Conservation (phyloP, 805 yeast species). For the Myxozyma lipomycoides region DNA sequence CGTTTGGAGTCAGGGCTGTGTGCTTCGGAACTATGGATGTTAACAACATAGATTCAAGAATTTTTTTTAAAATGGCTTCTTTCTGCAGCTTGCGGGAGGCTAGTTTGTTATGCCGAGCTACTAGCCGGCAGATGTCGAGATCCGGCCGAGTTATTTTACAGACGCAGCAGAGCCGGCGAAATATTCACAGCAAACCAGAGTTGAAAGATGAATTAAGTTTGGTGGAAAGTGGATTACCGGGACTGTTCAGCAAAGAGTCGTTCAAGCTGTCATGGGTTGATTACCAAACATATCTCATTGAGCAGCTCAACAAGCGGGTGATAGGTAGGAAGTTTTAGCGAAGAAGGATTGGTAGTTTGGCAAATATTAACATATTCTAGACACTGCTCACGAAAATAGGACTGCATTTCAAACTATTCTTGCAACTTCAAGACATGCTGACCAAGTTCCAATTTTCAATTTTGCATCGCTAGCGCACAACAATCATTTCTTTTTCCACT, state of each 20-base stretch:
- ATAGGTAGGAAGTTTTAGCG: slow-evolving; percentile 19
- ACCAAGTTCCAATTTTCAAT: slow-evolving; percentile 70
- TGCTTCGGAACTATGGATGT: no score
- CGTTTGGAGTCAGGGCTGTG: no score
- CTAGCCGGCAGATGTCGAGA: no score
- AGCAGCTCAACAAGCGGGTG: slow-evolving; percentile 25
- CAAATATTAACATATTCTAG: slow-evolving; percentile 44
- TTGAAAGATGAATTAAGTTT: slow-evolving; percentile 44
- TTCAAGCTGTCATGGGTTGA: slow-evolving; percentile 75
- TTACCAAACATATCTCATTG: slow-evolving; percentile 59
- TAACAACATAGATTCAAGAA: no score
- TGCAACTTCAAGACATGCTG: slow-evolving; percentile 62
- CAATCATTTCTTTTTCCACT: slow-evolving; percentile 73
- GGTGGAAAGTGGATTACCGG: slow-evolving; percentile 52
- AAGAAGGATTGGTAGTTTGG: slow-evolving; percentile 34
- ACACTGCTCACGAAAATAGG: slow-evolving; percentile 65
- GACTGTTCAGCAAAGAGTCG: slow-evolving; percentile 61
- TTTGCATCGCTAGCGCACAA: slow-evolving; percentile 88
- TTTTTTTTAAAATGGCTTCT: neutral
- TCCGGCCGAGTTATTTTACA: no score
- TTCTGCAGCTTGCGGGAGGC: neutral
- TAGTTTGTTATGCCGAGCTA: neutral
- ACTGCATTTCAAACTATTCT: slow-evolving; percentile 32
- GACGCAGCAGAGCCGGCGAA: slow-evolving; percentile 30
- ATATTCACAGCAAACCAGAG: slow-evolving; percentile 61